Conservation (phyloP, 2,329 filamentous ascomycete species). For the Rasamsonia emersonii region DNA sequence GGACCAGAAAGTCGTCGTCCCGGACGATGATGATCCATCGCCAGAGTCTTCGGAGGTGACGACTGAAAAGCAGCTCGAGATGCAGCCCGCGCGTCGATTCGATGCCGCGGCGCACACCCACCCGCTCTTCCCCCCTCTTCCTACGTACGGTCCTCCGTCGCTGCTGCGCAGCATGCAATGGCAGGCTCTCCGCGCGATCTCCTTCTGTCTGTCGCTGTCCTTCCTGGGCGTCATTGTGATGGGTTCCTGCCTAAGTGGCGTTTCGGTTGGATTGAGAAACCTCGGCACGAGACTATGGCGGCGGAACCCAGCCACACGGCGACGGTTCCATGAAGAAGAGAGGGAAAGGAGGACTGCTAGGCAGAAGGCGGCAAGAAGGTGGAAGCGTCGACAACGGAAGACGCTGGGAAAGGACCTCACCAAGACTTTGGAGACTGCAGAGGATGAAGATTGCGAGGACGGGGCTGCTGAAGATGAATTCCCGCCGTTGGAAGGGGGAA, state of each 20-base stretch:
- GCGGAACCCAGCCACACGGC: conserved; percentile 48
- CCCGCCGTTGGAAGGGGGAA: conserved; percentile 67
- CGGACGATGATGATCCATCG: background rate
- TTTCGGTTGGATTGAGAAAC: conserved; percentile 45
- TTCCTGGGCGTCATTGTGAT: conserved; percentile 71
- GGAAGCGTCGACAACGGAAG: conserved; percentile 43
- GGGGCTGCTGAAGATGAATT: conserved; percentile 43
- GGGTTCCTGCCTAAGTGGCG: conserved; percentile 61
- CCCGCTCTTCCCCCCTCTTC: conserved; percentile 75
- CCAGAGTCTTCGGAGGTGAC: background rate
- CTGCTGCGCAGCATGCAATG: conserved; percentile 57
- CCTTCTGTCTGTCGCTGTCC: conserved; percentile 65
- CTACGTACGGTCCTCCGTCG: conserved; percentile 70
- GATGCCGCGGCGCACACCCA: conserved; percentile 52
- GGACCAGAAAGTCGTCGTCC: too few relatives aligned
- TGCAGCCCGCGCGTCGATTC: conserved; percentile 7
- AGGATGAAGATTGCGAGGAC: conserved; percentile 23
- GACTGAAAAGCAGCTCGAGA: conserved; percentile 5
- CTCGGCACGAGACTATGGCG: conserved; percentile 49
- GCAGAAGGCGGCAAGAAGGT: conserved; percentile 51
- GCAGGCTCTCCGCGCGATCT: conserved; percentile 54
- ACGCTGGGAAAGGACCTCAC: conserved; percentile 32
- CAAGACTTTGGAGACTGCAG: conserved; percentile 33
- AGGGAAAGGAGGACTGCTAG: conserved; percentile 49
- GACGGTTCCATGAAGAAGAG: conserved; percentile 71